These are phyloP conservation scores for Wallacemonas rigidus DNA, from an alignment of 208 protist genomes.

Conservation along the genomic window DNA sequence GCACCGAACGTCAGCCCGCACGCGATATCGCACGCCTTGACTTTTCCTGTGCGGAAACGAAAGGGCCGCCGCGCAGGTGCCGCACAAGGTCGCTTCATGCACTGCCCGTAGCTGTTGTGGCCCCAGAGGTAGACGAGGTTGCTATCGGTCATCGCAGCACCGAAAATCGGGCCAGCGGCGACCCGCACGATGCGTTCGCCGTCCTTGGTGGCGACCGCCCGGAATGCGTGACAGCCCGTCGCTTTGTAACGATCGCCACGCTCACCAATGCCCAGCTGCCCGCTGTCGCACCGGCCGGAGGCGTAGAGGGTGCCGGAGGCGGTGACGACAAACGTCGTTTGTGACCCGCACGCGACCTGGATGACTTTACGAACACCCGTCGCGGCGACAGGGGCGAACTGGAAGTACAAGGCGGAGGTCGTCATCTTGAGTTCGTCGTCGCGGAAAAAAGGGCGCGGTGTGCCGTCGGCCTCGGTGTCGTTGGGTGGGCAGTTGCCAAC, in stretches of 20 bases:
- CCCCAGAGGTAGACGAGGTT: slow-evolving; percentile 69
- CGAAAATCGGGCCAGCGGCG: slow-evolving; percentile 44
- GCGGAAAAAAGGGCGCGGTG: not conserved
- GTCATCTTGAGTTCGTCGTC: not conserved
- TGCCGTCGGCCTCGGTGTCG: not conserved
- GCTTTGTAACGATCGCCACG: slow-evolving; percentile 20
- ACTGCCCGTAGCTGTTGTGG: slow-evolving; percentile 77
- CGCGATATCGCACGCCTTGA: slow-evolving; percentile 42
- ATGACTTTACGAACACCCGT: not conserved
- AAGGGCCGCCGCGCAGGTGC: slow-evolving; percentile 31
- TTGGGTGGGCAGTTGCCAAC: slow-evolving; percentile 22
- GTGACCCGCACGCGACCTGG: slow-evolving; percentile 30
- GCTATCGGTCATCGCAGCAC: slow-evolving; percentile 38
- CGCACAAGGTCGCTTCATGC: slow-evolving; percentile 30
- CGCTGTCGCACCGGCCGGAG: slow-evolving; percentile 45
- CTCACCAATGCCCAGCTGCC: slow-evolving; percentile 54
- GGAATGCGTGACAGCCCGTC: slow-evolving; percentile 23
- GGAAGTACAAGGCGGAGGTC: not conserved
- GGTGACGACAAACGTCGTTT: slow-evolving; percentile 42
- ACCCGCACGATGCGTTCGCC: slow-evolving; percentile 43
- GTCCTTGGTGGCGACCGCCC: slow-evolving; percentile 31
- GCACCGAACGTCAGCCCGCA: slow-evolving; percentile 56
- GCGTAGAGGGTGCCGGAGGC: slow-evolving; percentile 31
- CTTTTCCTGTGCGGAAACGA: slow-evolving; percentile 27
- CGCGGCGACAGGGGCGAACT: not conserved